Evolutionary conservation across 768 basidiomycete genomes (phyloP), one percentile per base, ranked within the genome.

Genomic region (Sistotremastrum niveocremeum): DNA sequence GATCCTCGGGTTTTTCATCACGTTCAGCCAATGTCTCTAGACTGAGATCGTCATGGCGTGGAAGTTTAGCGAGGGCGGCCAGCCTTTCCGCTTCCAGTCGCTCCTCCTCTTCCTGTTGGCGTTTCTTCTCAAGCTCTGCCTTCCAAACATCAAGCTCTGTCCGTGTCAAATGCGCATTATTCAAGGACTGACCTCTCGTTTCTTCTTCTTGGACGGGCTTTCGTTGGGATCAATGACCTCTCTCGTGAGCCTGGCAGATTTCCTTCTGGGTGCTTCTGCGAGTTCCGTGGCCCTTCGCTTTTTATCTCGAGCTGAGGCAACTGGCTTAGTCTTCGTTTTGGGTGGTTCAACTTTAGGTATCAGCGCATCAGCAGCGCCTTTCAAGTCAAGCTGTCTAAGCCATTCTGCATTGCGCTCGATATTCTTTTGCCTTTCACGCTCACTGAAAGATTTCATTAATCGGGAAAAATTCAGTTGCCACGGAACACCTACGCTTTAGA

Each of bases 391-490:
- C 55, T 84, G 63, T 51, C 83, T 77, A 35, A 90, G 68, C 6
- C 88, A 66, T 3, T 76, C 79, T 38, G 75, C 78, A 57, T 90
- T 90, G 43, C 82, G 73, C 8, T 82, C 84, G 39, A 89, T 86
- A 54, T 86, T 89, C 6, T 77, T 79, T 57, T 84, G 78, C 12
- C 86, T 78, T 52, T 86, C 81, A 20, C 72, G 64, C 62, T 87
- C 86, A 38, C 76, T 76, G 46, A 37, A 8, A 29, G 52, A 35
- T 37, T 39, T 20, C 20, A 20, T 20, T 20, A 20, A 20, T 20
- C 20, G 20, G 20, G 20, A 20, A 20, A 20, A 20, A 20, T 20
- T 20, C 20, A 20, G 20, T 20, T 20, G 20, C 20, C 20, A 20
- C 20, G 20, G 20, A 20, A 20, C 20, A 20, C 20, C 20, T 20